Conservation (phyloP, 345 rosid species). For the Bretschneidera sinensis region DNA sequence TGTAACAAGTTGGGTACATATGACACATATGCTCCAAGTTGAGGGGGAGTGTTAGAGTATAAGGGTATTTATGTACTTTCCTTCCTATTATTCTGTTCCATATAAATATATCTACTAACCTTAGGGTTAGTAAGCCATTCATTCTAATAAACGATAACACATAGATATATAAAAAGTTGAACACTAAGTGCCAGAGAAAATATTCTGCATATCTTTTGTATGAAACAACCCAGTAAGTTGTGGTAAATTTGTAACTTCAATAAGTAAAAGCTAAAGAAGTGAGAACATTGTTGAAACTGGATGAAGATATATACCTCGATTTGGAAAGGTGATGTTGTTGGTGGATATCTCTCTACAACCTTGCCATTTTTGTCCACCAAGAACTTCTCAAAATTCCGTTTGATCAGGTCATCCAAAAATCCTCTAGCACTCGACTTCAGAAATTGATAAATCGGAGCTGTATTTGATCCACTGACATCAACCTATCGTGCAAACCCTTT, state of each 20-base stretch:
- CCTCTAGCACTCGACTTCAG: slow-evolving; percentile 88
- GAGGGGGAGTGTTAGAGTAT: no score
- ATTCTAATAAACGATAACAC: no score
- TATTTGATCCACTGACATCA: slow-evolving; percentile 84
- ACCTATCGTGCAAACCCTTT: slow-evolving; percentile 38
- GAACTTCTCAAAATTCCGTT: slow-evolving; percentile 98
- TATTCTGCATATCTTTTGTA: slow-evolving; percentile 22
- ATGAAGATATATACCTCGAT: slow-evolving; percentile 55
- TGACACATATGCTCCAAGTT: no score
- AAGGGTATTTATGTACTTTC: no score
- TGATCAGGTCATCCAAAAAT: slow-evolving; percentile 65
- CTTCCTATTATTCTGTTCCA: no score
- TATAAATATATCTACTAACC: no score
- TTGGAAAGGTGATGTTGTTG: slow-evolving; percentile 91
- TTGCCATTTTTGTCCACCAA: slow-evolving; percentile 86
- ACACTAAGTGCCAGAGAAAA: slow-evolving; percentile 19
- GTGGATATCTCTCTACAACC: slow-evolving; percentile 83
- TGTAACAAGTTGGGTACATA: background rate
- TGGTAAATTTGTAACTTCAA: slow-evolving; percentile 4
- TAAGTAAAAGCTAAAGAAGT: slow-evolving; percentile 4
- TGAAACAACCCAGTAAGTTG: no score
- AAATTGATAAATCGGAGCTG: slow-evolving; percentile 83
- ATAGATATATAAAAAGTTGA: background rate
- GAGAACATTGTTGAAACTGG: slow-evolving; percentile 6
- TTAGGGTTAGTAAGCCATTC: no score